These are phyloP conservation scores for Vigna angularis DNA, from an alignment of 306 rosid species.

Conservation along the genomic window DNA sequence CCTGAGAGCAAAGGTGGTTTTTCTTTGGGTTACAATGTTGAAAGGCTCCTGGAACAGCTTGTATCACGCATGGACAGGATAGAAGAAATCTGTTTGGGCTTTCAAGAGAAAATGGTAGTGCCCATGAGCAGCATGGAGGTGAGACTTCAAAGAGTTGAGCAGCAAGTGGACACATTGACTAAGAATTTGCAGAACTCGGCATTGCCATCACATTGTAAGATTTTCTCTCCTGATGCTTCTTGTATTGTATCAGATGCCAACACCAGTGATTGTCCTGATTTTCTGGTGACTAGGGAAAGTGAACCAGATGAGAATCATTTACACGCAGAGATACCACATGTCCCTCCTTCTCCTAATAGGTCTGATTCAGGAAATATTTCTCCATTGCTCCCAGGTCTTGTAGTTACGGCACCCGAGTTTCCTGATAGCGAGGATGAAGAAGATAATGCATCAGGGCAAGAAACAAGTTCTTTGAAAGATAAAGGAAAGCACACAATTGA, in stretches of 20 bases:
- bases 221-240: constrained; percentile 68
- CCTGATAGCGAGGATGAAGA: constrained; percentile 67
- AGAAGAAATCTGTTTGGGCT: constrained; percentile 72
- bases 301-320: constrained; percentile 50
- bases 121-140: constrained; percentile 82
- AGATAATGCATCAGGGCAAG: constrained; percentile 42
- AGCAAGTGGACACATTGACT: constrained; percentile 73
- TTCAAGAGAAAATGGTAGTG: constrained; percentile 83
- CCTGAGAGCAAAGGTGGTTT: constrained; percentile 46
- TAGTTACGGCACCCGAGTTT: constrained; percentile 88
- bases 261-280: constrained; percentile 53
- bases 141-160: constrained; percentile 88
- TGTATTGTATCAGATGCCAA: constrained; percentile 59
- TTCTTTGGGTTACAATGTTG: constrained; percentile 47
- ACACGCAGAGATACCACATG: constrained; percentile 46
- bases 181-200: constrained; percentile 57
- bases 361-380: constrained; percentile 52
- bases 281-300: constrained; percentile 46
- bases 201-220: constrained; percentile 55
- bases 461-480: constrained; percentile 45
- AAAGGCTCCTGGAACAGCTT: constrained; percentile 63
- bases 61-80: constrained; percentile 75
- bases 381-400: constrained; percentile 66
- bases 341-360: constrained; percentile 46
- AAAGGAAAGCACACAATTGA: constrained; percentile 70